Conservation (phyloP, 2,329 filamentous ascomycete genomes). For the Fusarium torulosum region DNA sequence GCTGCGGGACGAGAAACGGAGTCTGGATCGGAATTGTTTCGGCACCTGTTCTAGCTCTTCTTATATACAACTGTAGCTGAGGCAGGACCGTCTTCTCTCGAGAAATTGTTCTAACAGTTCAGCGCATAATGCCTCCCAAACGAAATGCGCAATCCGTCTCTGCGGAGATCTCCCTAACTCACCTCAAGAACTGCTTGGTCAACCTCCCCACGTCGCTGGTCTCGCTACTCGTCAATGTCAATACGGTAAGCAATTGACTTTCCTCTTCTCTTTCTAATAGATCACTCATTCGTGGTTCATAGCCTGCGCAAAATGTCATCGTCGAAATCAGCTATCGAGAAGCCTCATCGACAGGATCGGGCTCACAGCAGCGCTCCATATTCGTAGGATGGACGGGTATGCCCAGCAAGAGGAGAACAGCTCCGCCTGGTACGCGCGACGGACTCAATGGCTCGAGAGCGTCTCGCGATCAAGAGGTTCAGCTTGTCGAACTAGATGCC, state of each 20-base stretch:
- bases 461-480: conserved; percentile 79
- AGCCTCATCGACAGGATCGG: conserved; percentile 61
- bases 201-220: conserved; percentile 90
- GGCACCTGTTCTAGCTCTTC: conserved; percentile 24
- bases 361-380: conserved; percentile 73
- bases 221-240: conserved; percentile 86
- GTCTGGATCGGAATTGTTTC: conserved; percentile 39
- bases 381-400: conserved; percentile 98
- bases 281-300: conserved; percentile 26
- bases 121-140: conserved; percentile 59
- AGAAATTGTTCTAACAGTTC: conserved; percentile 12
- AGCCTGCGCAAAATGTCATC: conserved; percentile 96
- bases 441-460: conserved; percentile 72
- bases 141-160: conserved; percentile 73
- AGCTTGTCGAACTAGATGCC: conserved; percentile 87
- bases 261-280: not conserved
- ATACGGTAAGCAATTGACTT: conserved; percentile 74
- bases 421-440: conserved; percentile 79
- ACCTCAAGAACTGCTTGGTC: conserved; percentile 93
- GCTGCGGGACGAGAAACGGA: conserved; percentile 44
- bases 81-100: not conserved
- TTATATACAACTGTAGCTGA: conserved; percentile 26
- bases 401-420: conserved; percentile 87
- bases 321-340: conserved; percentile 85
- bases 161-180: conserved; percentile 86